phyloP scores from a whole-genome alignment of 1,284 basidiomycete genomes.

The Malassezia restricta region DNA sequence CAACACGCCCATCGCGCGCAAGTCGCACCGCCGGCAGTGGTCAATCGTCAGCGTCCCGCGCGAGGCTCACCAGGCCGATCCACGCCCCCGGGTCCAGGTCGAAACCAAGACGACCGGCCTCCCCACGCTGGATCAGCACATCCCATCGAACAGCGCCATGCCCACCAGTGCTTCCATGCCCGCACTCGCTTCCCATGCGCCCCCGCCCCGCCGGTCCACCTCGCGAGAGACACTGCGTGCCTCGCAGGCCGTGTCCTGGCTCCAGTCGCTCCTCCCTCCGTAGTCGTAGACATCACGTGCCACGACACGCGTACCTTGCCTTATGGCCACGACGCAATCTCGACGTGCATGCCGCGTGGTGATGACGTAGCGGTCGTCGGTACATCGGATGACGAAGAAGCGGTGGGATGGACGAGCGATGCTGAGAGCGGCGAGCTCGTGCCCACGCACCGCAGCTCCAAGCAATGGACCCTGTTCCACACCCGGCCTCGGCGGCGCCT shows the following conservation, averaged over 20 bases:
- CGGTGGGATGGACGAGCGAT: slow-evolving; percentile 8
- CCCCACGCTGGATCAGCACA: slow-evolving; percentile 1
- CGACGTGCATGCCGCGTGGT: neutral
- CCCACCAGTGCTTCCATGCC: neutral
- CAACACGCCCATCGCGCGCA: neutral
- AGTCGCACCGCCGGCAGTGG: slow-evolving; percentile 4
- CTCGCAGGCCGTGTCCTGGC: slow-evolving; percentile 8
- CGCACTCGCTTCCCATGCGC: neutral
- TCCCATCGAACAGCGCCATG: neutral
- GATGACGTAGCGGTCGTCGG: neutral
- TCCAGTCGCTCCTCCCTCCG: slow-evolving; percentile 4
- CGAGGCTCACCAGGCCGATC: neutral
- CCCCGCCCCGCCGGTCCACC: neutral
- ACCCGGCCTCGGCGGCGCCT: neutral
- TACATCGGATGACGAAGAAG: slow-evolving; percentile 16
- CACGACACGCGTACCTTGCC: neutral
- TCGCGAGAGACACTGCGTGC: neutral
- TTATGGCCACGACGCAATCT: neutral
- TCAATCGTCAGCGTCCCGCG: slow-evolving; percentile 6
- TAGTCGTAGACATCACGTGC: neutral
- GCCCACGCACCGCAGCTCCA: neutral
- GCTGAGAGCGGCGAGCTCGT: neutral
- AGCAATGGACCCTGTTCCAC: neutral
- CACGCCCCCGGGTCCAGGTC: neutral
- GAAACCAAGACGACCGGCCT: slow-evolving; percentile 3